Base-by-base conservation (phyloP, 2,329 filamentous ascomycete species). In the Trichoderma guizhouense region DNA sequence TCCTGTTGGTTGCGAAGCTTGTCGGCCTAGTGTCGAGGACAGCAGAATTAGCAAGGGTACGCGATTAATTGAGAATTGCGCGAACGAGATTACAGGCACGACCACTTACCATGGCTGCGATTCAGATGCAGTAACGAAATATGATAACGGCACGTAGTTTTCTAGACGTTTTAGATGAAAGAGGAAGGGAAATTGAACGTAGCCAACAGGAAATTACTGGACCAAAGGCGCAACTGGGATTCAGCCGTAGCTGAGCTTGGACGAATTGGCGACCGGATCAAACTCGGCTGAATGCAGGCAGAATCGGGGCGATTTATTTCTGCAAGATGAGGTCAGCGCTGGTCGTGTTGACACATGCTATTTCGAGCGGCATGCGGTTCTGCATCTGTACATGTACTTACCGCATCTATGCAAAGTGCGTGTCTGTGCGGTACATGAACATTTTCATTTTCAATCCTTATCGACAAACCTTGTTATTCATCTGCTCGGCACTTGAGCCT, bases 1-100 rank as follows among this genome's bases (percentile, higher is more conserved):
- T 99, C 96, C 83, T 99, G 96, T 78, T 97, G 93, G 11, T 94
- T 96, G 80, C 96, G 95, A 75, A 99, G 92, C 85, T 99, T 99
- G 86, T 99, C 96, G 83, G 96, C 96, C 96, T 91, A 62, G 3
- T 8, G 7, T 21, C 30, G 21, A 26, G 34, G 21, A 51, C 47
- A 18, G 11, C 30, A 28, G 57, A 30, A 11, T 53, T 67, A 53
- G 61, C 39, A 66, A 39, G 11, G 47, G 7, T 36, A 36, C 36
- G 66, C 55, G 36, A 5, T 24, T 51, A 9, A 34, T 32, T 51
- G 28, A 34, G 24, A 5, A 2, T 28, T 7, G 11, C 26, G 15
- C n/a, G 21, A 5, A 18, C 5, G 7, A 2, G 26, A 69, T 32
- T 51, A 14, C 9, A 18, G 11, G 7, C 34, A 9, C 5, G 12